phyloP scores from a whole-genome alignment of 176 grass and related monocot genomes.

The Hordeum vulgare region MorexV3_pseudomolecules_assembly NC_058523.1:161297551-161298050 shows the following conservation, averaged over 20 bases:
- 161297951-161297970: conserved; percentile 69
- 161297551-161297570: conserved; percentile 26
- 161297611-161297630: neutral
- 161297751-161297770: conserved; percentile 15
- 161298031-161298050: conserved; percentile 47
- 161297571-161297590: conserved; percentile 15
- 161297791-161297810: neutral
- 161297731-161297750: neutral
- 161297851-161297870: neutral
- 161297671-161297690: conserved; percentile 28
- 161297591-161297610: conserved; percentile 22
- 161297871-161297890: neutral
- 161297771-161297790: neutral
- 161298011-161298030: conserved; percentile 56
- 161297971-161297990: conserved; percentile 73
- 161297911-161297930: neutral
- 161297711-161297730: conserved; percentile 21
- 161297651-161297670: neutral
- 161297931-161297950: conserved; percentile 45
- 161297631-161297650: neutral
- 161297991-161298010: conserved; percentile 84
- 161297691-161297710: neutral
- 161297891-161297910: neutral
- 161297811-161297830: neutral
- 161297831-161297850: conserved; percentile 3